Evolutionary conservation across 2,329 filamentous ascomycete species (phyloP).

Genomic region (Nannizzia gypsea): DNA sequence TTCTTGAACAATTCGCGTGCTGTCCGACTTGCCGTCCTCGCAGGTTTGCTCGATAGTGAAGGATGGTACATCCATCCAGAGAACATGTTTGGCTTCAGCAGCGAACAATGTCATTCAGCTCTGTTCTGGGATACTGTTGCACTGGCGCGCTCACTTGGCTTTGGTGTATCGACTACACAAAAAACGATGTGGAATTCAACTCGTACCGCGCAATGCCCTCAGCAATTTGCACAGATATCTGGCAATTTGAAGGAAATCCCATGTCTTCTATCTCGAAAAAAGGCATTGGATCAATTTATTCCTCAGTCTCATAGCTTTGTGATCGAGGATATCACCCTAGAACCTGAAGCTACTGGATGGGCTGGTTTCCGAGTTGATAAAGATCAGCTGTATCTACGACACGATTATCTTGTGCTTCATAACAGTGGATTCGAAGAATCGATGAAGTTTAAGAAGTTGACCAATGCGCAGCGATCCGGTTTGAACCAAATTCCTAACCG

Average conservation of each 20-base stretch:
- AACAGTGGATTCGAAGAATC: slow-evolving; percentile 43
- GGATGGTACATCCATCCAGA: slow-evolving; percentile 12
- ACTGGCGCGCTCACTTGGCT: slow-evolving; percentile 12
- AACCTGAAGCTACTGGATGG: slow-evolving; percentile 36
- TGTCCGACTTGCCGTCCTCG: slow-evolving; percentile 11
- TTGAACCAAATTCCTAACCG: slow-evolving; percentile 97
- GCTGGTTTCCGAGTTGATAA: slow-evolving; percentile 41
- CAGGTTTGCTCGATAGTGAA: slow-evolving; percentile 10
- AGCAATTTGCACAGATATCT: slow-evolving; percentile 13
- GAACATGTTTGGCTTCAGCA: slow-evolving; percentile 13
- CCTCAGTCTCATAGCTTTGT: slow-evolving; percentile 27
- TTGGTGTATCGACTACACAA: slow-evolving; percentile 10
- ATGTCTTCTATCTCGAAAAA: slow-evolving; percentile 14
- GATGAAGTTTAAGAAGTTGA: slow-evolving; percentile 99
- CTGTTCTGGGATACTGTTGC: slow-evolving; percentile 14
- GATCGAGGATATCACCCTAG: slow-evolving; percentile 34
- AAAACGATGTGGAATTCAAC: slow-evolving; percentile 1
- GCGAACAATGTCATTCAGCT: slow-evolving; percentile 8
- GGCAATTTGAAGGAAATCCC: slow-evolving; percentile 16
- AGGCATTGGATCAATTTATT: slow-evolving; percentile 12
- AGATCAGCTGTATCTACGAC: slow-evolving; percentile 41
- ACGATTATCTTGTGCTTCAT: slow-evolving; percentile 39
- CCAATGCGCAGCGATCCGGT: slow-evolving; percentile 92
- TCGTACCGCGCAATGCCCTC: slow-evolving; percentile 5
- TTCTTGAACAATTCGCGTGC: slow-evolving; percentile 14